Conservation (phyloP, 352 stramenopile species). For the Globisporangium viniferum region DNA sequence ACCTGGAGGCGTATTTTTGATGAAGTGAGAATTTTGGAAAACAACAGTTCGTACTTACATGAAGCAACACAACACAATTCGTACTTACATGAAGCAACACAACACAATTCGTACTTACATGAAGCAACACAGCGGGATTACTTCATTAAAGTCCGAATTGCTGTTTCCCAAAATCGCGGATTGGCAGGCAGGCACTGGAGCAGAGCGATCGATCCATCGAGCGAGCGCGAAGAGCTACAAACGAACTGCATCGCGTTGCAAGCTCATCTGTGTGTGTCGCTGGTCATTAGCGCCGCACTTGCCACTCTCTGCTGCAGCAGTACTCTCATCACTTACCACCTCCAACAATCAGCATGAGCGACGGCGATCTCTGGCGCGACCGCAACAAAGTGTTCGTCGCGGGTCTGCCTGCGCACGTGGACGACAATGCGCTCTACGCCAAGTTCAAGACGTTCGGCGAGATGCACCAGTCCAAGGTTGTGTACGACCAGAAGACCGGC, state of each 20-base stretch:
- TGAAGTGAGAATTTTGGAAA: no score
- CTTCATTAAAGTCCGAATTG: no score
- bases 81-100: no score
- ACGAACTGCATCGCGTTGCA: not conserved
- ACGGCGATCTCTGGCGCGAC: conserved; percentile 77
- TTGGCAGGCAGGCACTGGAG: conserved; percentile 6
- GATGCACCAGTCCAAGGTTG: conserved; percentile 87
- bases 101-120: no score
- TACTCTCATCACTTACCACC: not conserved
- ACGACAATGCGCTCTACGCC: conserved; percentile 64
- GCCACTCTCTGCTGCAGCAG: not conserved
- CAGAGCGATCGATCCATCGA: conserved; percentile 9
- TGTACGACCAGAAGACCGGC: conserved; percentile 66
- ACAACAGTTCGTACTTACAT: no score
- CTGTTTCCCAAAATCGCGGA: no score
- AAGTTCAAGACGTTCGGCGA: conserved; percentile 77
- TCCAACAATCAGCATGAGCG: conserved; percentile 32
- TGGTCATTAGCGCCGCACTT: not conserved
- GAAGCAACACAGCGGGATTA: no score
- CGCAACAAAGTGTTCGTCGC: conserved; percentile 88
- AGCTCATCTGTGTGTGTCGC: not conserved
- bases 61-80: no score
- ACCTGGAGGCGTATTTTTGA: no score
- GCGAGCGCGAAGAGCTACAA: not conserved
- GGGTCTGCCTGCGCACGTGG: conserved; percentile 52